These are phyloP conservation scores for Chenopodium berlandieri DNA, from an alignment of 148 eudicot genomes.

Conservation along the genomic window DNA sequence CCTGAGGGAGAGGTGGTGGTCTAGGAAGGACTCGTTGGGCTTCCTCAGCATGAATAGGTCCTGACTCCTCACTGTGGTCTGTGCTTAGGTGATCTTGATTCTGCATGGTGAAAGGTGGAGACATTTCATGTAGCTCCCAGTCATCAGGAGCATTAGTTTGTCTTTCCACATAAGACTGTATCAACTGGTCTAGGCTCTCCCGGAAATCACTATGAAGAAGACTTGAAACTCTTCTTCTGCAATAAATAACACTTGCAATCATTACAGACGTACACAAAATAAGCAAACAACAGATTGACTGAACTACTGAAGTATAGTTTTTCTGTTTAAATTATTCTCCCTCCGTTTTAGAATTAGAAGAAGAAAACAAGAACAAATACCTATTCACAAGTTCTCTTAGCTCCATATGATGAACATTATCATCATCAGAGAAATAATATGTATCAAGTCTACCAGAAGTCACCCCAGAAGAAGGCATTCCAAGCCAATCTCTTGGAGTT, in stretches of 20 bases:
- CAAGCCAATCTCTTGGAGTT: constrained; percentile 43
- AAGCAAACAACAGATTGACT: not conserved
- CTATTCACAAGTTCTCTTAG: constrained; percentile 77
- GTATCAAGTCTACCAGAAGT: constrained; percentile 46
- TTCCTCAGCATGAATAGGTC: constrained; percentile 28
- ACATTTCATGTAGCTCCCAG: constrained; percentile 53
- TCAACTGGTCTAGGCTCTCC: constrained; percentile 70
- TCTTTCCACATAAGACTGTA: constrained; percentile 84
- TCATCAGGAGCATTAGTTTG: constrained; percentile 59
- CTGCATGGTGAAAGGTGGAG: constrained; percentile 35
- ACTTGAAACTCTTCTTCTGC: constrained; percentile 86
- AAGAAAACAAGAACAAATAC: constrained; percentile 29
- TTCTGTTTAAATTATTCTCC: not conserved
- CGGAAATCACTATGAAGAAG: constrained; percentile 92
- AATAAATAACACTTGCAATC: constrained; percentile 13
- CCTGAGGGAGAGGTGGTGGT: constrained; percentile 34
- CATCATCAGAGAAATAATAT: constrained; percentile 60
- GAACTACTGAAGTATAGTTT: not conserved
- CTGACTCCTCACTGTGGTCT: constrained; percentile 35
- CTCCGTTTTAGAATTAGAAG: not conserved
- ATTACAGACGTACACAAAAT: not conserved
- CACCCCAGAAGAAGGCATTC: constrained; percentile 42
- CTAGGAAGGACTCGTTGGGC: constrained; percentile 28
- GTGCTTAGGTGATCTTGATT: constrained; percentile 40
- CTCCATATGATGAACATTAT: constrained; percentile 56